Evolutionary conservation across 2,329 filamentous ascomycete genomes (phyloP), one percentile per base, ranked within the genome.

Genomic region (Exophiala spinifera): DNA sequence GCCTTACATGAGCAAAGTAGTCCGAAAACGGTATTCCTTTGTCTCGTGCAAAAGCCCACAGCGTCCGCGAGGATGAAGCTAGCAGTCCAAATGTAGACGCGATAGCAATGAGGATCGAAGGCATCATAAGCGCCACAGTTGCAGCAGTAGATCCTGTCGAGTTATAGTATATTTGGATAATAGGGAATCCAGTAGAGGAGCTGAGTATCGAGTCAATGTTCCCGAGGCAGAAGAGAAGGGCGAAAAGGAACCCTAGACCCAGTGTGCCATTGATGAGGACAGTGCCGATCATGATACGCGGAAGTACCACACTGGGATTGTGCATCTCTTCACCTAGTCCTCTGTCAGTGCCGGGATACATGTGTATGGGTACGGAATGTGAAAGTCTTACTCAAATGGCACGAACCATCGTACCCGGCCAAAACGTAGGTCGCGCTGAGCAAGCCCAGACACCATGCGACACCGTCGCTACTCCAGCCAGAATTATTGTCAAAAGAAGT

Each of bases 31-130:
- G 77, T n/a, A 71, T 59, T 4, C 64, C 71, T 19, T 70, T 66
- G 55, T 79, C 74, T 36, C 74, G 68, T 4, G 73, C 70, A 55
- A 77, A 76, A 3, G 74, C 73, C 64, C 70, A 77, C 8, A 72
- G 63, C 45, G 67, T 62, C 10, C 78, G 70, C 21, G 74, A 75
- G 59, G 79, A 75, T 70, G 76, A 79, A 3, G 77, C 79, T 51
- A 79, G 76, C 51, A 69, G 71, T 3, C 75, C 72, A 43, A 78
- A 70, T 39, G 74, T 63, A 54, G 75, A 77, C 11, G 75, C 73
- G 48, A 78, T 60, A 1, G 73, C 74, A 0, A 75, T 77, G 10
- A 72, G 70, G 20, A 79, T 67, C 53, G 79, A 70, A 46, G 79
- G 61, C 0, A 65, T 64, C 60, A 77, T 74, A 8, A 79, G 65